These are phyloP conservation scores for Neofusicoccum sp. DNA, from an alignment of 2,329 filamentous ascomycete species.

Conservation along the genomic window DNA sequence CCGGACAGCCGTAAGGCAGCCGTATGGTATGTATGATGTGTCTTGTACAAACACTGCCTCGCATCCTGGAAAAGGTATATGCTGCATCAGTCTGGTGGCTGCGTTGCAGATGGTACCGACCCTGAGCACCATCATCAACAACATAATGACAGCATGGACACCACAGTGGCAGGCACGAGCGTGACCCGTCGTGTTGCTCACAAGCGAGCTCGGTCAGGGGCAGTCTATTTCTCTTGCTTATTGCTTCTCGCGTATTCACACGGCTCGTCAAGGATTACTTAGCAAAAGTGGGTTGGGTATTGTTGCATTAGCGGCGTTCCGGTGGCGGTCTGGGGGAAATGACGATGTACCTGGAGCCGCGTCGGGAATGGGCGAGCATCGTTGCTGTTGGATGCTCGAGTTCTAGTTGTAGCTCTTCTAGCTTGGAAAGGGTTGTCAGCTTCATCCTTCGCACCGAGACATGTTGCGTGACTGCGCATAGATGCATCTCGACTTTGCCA, in stretches of 20 bases:
- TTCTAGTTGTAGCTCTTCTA: not conserved
- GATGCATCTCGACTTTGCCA: too few species aligned
- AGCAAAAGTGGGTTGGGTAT: not conserved
- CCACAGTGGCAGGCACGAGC: not conserved
- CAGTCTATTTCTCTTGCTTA: not conserved
- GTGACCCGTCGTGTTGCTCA: not conserved
- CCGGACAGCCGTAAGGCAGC: not conserved
- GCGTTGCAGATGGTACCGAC: not conserved
- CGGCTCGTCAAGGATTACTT: not conserved
- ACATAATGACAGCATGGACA: not conserved
- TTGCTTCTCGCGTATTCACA: not conserved
- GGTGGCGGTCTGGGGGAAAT: not conserved
- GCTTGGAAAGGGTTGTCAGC: not conserved
- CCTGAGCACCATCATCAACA: not conserved
- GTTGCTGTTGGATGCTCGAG: not conserved
- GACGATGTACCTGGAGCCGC: not conserved
- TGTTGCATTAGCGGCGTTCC: not conserved
- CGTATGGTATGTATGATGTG: slow-evolving; percentile 3
- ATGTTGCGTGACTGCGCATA: not conserved
- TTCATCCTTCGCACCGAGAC: too few species aligned
- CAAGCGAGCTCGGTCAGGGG: too few species aligned
- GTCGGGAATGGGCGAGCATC: not conserved
- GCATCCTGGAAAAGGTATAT: not conserved
- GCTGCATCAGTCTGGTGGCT: slow-evolving; percentile 6
- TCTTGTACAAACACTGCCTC: not conserved